Base-by-base conservation (phyloP, 2,329 filamentous ascomycete genomes). In the Paracorniculantispora psalliotae region DNA sequence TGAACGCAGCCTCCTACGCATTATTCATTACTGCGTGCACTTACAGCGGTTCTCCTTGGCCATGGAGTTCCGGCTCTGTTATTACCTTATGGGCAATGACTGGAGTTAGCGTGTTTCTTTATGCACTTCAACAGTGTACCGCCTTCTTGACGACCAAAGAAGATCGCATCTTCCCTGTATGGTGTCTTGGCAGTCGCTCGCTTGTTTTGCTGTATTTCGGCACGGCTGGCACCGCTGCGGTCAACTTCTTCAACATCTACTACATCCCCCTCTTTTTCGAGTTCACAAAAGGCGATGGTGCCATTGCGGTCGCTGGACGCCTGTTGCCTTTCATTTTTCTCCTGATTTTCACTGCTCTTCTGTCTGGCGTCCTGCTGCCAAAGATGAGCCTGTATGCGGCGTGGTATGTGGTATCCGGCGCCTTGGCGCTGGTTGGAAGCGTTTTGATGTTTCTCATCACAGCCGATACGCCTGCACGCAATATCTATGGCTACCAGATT, bases 241-340 rank as follows among this genome's bases (percentile, higher is more conserved):
- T 54, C 1, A 39, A 64, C 25, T 69, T 65, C 46, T 59, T 69
- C 5, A 60, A 64, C 26, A 64, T 77, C 23, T 82, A 81, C 66
- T 81, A 77, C 64, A 75, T 81, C 17, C 79, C 79, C 0, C 66
- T 82, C 6, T 80, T 73, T 67, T 82, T 81, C 67, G 74, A 79
- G 61, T 82, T 81, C 63, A 72, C 72, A 3, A 68, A 68, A 2
- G 72, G 72, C 7, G 78, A 80, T 41, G 65, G 63, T 1, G 67
- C 73, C 0, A 60, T 76, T 4, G 60, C 70, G 50, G 69, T 75
- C 15, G 75, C 67, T 2, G 68, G 76, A 6, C 65, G 70, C 9
- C 66, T 78, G 1, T 65, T 78, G 17, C 76, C 75, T 17, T 73
- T 74, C 53, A 69, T 79, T 37, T 62, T 72, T 33, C 62, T 75